A percentile compares a stretch with the other conserved stretches of the same genome.
These are phyloP conservation scores for Fusarium multiceps DNA, from an alignment of 2,329 filamentous ascomycete genomes.

Conservation along the genomic window DNA sequence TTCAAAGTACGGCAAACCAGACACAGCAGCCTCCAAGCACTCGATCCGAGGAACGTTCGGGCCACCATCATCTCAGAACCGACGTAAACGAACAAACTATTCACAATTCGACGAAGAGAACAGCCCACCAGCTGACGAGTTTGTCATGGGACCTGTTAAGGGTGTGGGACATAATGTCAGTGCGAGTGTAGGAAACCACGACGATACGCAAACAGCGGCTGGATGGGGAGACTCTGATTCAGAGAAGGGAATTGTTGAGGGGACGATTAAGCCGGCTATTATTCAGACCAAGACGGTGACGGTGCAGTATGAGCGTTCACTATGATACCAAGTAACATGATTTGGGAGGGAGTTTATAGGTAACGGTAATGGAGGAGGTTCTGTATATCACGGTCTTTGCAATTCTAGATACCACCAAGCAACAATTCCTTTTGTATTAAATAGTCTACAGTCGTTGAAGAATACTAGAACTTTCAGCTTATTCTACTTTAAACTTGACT, in stretches of 20 bases:
- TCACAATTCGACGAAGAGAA: slow-evolving; percentile 40
- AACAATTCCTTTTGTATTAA: slow-evolving; percentile 4
- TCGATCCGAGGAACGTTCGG: slow-evolving; percentile 9
- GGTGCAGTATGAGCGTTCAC: slow-evolving; percentile 31
- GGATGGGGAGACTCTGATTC: slow-evolving; percentile 40
- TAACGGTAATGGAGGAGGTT: not conserved
- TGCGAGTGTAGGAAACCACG: slow-evolving; percentile 25
- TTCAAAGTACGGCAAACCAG: slow-evolving; percentile 34
- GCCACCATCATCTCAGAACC: slow-evolving; percentile 18
- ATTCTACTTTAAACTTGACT: not conserved
- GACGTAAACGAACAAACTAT: slow-evolving; percentile 35
- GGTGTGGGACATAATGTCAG: slow-evolving; percentile 18
- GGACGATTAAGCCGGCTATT: slow-evolving; percentile 26
- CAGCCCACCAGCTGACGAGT: slow-evolving; percentile 1
- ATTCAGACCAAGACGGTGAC: slow-evolving; percentile 42
- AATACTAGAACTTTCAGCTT: not conserved
- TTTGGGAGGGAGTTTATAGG: not conserved
- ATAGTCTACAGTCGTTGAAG: not conserved
- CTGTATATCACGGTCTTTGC: not conserved
- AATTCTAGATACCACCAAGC: slow-evolving; percentile 14
- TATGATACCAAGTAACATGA: not conserved
- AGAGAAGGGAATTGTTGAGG: slow-evolving; percentile 34
- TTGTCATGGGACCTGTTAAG: slow-evolving; percentile 20
- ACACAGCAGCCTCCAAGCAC: slow-evolving; percentile 17
- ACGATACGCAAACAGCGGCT: slow-evolving; percentile 20